Conservation (phyloP, 208 protist species). For the Trypanosomatidae sp. region DNA sequence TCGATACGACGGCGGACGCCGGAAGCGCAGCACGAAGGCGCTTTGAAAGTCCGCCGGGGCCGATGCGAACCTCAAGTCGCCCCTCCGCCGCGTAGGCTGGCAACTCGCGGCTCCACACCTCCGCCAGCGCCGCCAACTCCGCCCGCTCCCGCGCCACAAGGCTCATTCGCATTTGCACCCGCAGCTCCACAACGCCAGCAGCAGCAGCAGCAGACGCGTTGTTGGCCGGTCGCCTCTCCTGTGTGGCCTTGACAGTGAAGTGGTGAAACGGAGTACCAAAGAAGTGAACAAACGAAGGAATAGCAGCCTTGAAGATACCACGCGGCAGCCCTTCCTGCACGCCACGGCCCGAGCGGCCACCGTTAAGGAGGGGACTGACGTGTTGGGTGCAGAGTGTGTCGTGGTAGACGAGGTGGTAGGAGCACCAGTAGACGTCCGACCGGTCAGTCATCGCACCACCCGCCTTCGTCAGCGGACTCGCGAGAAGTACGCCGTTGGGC, state of each 20-base stretch:
- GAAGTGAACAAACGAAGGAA: no score
- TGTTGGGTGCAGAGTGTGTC: constrained; percentile 84
- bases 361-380: constrained; percentile 61
- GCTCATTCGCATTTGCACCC: constrained; percentile 54
- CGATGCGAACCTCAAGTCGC: constrained; percentile 29
- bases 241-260: constrained; percentile 45
- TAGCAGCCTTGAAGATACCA: constrained; percentile 69
- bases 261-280: constrained; percentile 71
- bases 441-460: no score
- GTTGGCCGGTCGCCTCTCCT: constrained; percentile 7
- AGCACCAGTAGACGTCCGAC: no score
- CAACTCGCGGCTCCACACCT: constrained; percentile 25
- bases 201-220: constrained; percentile 1
- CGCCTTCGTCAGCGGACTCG: no score
- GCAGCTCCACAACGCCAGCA: constrained; percentile 30
- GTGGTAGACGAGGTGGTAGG: constrained; percentile 73
- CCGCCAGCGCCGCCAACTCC: constrained; percentile 32
- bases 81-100: constrained; percentile 15
- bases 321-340: constrained; percentile 53
- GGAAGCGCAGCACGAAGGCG: constrained; percentile 20
- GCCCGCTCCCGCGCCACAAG: constrained; percentile 33
- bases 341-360: constrained; percentile 47
- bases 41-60: constrained; percentile 29
- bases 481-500: constrained; percentile 56
- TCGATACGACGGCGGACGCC: neutral